phyloP scores from a whole-genome alignment of 1,139 yeast species.

The Lodderomyces parapsilosis region DNA sequence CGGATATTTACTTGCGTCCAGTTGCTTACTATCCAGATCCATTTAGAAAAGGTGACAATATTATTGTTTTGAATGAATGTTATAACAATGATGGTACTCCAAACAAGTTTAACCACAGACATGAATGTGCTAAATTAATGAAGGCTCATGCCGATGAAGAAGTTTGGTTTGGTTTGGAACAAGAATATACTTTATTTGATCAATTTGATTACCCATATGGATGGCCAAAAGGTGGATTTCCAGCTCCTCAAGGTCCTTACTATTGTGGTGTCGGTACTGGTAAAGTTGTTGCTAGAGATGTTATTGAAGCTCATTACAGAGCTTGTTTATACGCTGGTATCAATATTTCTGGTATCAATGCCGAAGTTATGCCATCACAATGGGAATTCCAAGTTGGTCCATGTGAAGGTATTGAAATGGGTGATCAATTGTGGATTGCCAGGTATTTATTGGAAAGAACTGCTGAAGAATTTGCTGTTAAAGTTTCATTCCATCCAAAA shows the following conservation, averaged over 20 bases:
- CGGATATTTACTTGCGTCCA: slow-evolving; percentile 93
- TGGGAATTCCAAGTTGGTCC: slow-evolving; percentile 99
- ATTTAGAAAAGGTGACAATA: slow-evolving; percentile 96
- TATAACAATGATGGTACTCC: slow-evolving; percentile 99
- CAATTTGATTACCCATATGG: slow-evolving; percentile 88
- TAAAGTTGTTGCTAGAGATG: slow-evolving; percentile 96
- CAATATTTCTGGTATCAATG: slow-evolving; percentile 91
- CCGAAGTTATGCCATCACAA: slow-evolving; percentile 99
- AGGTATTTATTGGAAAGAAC: slow-evolving; percentile 91
- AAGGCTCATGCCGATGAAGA: slow-evolving; percentile 82
- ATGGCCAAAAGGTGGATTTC: slow-evolving; percentile 99
- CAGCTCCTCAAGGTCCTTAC: slow-evolving; percentile 99
- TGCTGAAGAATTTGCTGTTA: slow-evolving; percentile 98
- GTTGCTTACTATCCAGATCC: slow-evolving; percentile 95
- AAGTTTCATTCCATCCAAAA: slow-evolving; percentile 98
- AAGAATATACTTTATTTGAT: slow-evolving; percentile 96
- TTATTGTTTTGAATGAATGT: slow-evolving; percentile 92
- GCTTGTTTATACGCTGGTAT: slow-evolving; percentile 95
- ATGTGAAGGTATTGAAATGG: slow-evolving; percentile 92
- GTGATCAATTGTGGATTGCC: slow-evolving; percentile 96
- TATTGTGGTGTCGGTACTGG: slow-evolving; percentile 99
- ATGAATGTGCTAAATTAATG: slow-evolving; percentile 94
- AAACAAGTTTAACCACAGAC: slow-evolving; percentile 97
- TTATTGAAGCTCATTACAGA: slow-evolving; percentile 98
- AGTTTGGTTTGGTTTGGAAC: slow-evolving; percentile 98